Evolutionary conservation across 192 early-diverging fungal genomes (phyloP).

Genomic region (Kappamyces sp.): DNA sequence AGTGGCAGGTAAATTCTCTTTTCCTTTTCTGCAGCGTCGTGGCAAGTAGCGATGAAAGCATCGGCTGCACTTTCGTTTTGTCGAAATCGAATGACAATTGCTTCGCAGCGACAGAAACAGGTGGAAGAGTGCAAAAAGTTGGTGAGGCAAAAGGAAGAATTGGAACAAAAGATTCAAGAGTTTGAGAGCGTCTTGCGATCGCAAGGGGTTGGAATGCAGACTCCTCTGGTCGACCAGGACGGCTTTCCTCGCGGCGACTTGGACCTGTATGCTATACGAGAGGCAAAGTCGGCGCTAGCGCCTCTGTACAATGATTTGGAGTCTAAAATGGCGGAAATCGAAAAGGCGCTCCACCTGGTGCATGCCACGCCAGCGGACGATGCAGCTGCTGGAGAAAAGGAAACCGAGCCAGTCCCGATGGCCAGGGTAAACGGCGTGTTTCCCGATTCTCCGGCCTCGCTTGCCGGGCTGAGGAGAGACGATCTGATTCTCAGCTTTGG

Average conservation of each 20-base stretch:
- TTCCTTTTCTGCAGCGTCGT: no score
- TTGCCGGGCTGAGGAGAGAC: constrained; percentile 19
- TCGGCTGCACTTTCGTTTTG: no score
- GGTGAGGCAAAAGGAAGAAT: constrained; percentile 10
- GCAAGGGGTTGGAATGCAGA: constrained; percentile 46
- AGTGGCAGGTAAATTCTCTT: no score
- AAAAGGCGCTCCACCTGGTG: constrained; percentile 39
- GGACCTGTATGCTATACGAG: constrained; percentile 54
- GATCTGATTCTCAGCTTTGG: constrained; percentile 30
- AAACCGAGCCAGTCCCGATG: constrained; percentile 12
- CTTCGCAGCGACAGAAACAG: constrained; percentile 2
- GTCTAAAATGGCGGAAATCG: constrained; percentile 46
- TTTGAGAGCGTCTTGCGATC: not conserved
- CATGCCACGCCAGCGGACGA: constrained; percentile 21
- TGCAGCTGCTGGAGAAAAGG: constrained; percentile 10
- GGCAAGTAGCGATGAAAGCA: no score
- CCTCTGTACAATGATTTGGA: constrained; percentile 8
- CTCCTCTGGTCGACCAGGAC: constrained; percentile 47
- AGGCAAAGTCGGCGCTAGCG: constrained; percentile 44
- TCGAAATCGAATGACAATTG: constrained; percentile 5
- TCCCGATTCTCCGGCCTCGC: constrained; percentile 28
- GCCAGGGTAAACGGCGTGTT: constrained; percentile 26
- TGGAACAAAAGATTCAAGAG: constrained; percentile 16
- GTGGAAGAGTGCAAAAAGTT: constrained; percentile 4
- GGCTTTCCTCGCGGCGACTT: constrained; percentile 68